Base-by-base conservation (phyloP, 2,329 filamentous ascomycete genomes). In the Chaetomiaceae sp. region DNA sequence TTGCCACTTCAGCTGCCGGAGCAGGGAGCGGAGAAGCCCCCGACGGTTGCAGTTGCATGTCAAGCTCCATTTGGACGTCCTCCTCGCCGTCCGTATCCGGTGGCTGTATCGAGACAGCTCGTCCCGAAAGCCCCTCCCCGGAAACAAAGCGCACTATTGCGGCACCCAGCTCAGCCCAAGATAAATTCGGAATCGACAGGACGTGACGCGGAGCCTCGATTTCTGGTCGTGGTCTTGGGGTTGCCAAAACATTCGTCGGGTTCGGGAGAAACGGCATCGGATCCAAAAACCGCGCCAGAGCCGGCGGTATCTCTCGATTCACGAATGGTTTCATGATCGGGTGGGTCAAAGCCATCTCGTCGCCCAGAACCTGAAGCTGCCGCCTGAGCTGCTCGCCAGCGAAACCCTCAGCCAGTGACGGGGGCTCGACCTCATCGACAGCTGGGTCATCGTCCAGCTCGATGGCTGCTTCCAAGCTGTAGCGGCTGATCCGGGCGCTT, bases 391-490 rank as follows among this genome's bases (percentile, higher is more conserved):
- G 79, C 61, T 83, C 79, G 4, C 83, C 83, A 0, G 83, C 82
- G 55, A 84, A 77, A 0, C 75, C 80, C 61, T 87, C 83, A 38
- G 82, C 81, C 14, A 86, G 68, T 0, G 82, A 84, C 0, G 80
- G 80, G 0, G 83, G 83, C 29, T 83, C 78, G 12, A 85, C 77
- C 57, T 86, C 82, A 25, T 76, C 75, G 1, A 84, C 71, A 3
- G 82, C 75, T 0, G 83, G 83, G 59, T 87, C 83, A 62, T 87
- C 83, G 58, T 87, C 83, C 34, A 85, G 69, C 65, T 87, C 83
- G 29, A 87, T 79, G 6, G 83, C 83, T 29, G 83, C 81, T 63
- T 87, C 83, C 2, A 87, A 69, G 54, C 83, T 85, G 63, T 81
- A 87, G 33, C 83, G 72, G 59, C 76, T 79, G 23, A 84, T 73